Conservation (phyloP, 176 grass and related monocot genomes). For the Metroxylon sagu region DNA sequence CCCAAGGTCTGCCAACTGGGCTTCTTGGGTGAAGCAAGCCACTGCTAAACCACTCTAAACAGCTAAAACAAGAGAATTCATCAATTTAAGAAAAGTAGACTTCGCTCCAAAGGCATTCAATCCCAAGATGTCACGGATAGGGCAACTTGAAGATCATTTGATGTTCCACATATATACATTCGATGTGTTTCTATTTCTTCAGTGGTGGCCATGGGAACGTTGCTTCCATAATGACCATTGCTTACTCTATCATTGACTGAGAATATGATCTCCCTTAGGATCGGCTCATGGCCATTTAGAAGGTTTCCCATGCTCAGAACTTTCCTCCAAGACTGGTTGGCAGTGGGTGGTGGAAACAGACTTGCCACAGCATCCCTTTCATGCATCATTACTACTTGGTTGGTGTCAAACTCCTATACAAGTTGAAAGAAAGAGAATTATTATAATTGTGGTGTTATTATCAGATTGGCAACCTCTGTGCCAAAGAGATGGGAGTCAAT, state of each 20-base stretch:
- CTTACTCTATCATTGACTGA: conserved; percentile 58
- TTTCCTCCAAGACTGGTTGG: conserved; percentile 92
- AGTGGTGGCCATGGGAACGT: conserved; percentile 32
- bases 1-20: no score
- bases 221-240: conserved; percentile 55
- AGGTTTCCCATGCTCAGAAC: conserved; percentile 99
- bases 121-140: conserved; percentile 93
- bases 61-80: no score
- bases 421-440: conserved; percentile 10
- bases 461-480: no score
- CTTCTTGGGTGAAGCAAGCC: no score
- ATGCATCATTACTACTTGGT: conserved; percentile 49
- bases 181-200: conserved; percentile 76
- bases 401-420: conserved; percentile 64
- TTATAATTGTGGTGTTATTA: no score
- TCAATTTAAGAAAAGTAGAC: no score
- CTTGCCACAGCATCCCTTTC: conserved; percentile 68
- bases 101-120: conserved; percentile 17
- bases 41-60: no score
- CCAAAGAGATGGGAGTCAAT: no score
- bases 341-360: conserved; percentile 78
- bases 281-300: conserved; percentile 88
- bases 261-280: conserved; percentile 78
- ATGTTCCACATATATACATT: conserved; percentile 92
- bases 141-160: conserved; percentile 83